Conservation (phyloP, 345 rosid species). For the Limnanthes douglasii region DNA sequence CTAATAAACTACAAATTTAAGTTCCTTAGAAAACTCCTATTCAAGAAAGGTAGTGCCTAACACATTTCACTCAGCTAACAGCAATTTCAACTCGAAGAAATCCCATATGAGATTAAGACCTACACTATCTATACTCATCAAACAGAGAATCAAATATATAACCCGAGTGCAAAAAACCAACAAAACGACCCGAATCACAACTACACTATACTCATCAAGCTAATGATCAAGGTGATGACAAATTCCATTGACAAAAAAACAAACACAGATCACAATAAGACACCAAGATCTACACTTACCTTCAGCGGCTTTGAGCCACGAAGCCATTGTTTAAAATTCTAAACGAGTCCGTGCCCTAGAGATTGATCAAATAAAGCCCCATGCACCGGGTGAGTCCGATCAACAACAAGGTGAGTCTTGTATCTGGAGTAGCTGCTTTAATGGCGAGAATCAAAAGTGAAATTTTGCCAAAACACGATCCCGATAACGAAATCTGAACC, state of each 20-base stretch:
- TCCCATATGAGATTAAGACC: neutral
- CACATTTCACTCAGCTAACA: neutral
- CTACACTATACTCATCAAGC: neutral
- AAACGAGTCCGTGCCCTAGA: no score
- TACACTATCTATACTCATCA: neutral
- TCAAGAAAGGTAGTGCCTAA: no score
- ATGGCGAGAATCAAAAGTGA: no score
- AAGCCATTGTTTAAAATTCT: conserved; percentile 41
- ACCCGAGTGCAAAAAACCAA: neutral
- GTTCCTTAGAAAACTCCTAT: no score
- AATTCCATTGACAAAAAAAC: neutral
- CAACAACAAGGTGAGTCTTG: no score
- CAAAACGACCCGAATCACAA: neutral
- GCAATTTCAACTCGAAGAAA: neutral
- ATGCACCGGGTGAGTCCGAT: no score
- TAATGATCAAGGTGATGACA: neutral
- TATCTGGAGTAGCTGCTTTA: no score
- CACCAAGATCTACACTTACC: conserved; percentile 30
- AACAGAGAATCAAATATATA: neutral
- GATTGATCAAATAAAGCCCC: no score
- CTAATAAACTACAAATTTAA: no score
- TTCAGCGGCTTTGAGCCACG: conserved; percentile 99
- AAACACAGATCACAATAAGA: neutral
- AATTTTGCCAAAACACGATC: no score
- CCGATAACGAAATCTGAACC: no score